Conservation (phyloP, 2,329 filamentous ascomycete species). For the Aspergillus aculeatus region DNA sequence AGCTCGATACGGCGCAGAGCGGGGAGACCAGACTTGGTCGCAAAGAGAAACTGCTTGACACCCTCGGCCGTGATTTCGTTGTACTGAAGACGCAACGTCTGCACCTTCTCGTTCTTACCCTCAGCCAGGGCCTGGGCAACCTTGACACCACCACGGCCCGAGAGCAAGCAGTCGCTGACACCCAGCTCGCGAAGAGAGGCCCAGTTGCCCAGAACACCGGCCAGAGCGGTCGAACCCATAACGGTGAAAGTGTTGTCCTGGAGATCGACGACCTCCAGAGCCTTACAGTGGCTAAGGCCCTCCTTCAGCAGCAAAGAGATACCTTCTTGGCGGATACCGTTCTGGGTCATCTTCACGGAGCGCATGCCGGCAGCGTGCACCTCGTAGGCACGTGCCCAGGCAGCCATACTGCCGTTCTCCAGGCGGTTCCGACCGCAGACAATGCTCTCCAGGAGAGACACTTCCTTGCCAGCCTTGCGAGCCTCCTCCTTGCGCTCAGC, state of each 20-base stretch:
- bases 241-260: conserved; percentile 97
- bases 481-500: conserved; percentile 81
- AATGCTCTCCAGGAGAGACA: conserved; percentile 89
- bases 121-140: conserved; percentile 70
- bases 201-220: conserved; percentile 74
- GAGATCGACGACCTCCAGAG: conserved; percentile 76
- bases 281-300: conserved; percentile 69
- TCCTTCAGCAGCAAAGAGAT: conserved; percentile 77
- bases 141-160: conserved; percentile 71
- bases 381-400: conserved; percentile 85
- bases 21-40: conserved; percentile 68
- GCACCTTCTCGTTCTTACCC: conserved; percentile 75
- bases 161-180: conserved; percentile 82
- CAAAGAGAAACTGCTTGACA: conserved; percentile 68
- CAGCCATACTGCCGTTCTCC: conserved; percentile 93
- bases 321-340: conserved; percentile 92
- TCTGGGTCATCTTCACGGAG: conserved; percentile 95
- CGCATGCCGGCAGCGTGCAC: conserved; percentile 75
- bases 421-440: conserved; percentile 94
- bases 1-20: conserved; percentile 82
- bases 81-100: conserved; percentile 82
- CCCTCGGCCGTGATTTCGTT: conserved; percentile 86
- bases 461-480: conserved; percentile 58
- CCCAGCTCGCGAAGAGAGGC: conserved; percentile 75
- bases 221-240: conserved; percentile 73